phyloP scores from a whole-genome alignment of 768 basidiomycete genomes.

The Mycena epipterygia region DNA sequence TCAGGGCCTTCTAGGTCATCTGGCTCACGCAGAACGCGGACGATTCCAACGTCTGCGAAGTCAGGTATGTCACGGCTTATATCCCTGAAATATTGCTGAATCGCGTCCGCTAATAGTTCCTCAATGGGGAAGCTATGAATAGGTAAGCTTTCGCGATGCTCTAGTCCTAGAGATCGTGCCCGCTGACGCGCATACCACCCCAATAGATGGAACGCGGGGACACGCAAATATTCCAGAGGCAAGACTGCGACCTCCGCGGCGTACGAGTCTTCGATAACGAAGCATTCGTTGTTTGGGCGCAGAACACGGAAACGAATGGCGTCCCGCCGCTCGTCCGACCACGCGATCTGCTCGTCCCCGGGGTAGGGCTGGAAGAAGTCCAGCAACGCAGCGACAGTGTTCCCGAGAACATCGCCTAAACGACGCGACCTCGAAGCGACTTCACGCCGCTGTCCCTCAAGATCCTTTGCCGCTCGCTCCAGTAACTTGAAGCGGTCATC shows the following conservation, averaged over 20 bases:
- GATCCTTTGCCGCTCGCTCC: not conserved
- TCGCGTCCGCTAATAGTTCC: too few relatives aligned
- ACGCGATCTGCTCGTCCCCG: not conserved
- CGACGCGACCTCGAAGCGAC: not conserved
- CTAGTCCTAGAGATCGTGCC: not conserved
- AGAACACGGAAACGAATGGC: not conserved
- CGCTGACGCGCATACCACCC: conserved; percentile 1
- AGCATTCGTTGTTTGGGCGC: not conserved
- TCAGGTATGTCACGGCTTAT: too few relatives aligned
- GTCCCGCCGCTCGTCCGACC: not conserved
- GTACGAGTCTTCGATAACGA: not conserved
- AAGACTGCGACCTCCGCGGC: not conserved
- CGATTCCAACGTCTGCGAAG: not conserved
- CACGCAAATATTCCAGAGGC: not conserved
- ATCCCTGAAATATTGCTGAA: too few relatives aligned
- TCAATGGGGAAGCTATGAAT: too few relatives aligned
- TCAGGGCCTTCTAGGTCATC: not conserved
- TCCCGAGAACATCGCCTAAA: conserved; percentile 1
- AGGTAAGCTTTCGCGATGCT: not conserved
- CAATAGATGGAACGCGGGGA: not conserved
- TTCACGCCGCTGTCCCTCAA: too few relatives aligned
- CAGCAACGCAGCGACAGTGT: not conserved
- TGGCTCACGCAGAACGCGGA: not conserved
- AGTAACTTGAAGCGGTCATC: not conserved
- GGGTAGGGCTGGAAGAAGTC: conserved; percentile 10